Base-by-base conservation (phyloP, 2,329 filamentous ascomycete genomes). In the Phaeomoniella chlamydospora region DNA sequence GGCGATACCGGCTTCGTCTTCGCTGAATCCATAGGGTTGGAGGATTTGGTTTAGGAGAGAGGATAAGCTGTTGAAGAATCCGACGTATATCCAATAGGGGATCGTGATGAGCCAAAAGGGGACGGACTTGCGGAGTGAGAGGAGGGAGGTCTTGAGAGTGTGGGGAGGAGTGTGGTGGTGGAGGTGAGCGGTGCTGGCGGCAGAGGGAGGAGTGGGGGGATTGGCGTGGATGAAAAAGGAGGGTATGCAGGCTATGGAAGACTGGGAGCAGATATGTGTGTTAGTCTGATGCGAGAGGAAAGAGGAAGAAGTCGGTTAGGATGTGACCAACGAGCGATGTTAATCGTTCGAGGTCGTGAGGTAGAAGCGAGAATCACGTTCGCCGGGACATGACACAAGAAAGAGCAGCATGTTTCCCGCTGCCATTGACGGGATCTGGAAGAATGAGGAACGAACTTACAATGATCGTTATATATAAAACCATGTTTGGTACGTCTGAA, bases 21-120 rank as follows among this genome's bases (percentile, higher is more conserved):
- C 80, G 40, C 64, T 71, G 68, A 85, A 93, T 49, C 75, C 81
- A 59, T 94, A 88, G 0, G 90, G 90, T 29, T 73, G 65, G 43
- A 96, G 72, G 53, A 96, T 83, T 53, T 94, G 88, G 62, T 88
- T 93, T 6, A 96, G 68, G 1, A 96, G 72, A 2, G 81, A 81
- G 34, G 86, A 92, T 45, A 87, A 66, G 45, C 80, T 80, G 67
- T 96, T 96, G 75, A 98, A 98, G 62, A 90, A 79, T 48, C 81
- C 86, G 41, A 94, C 83, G 56, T 86, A 94, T 48, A 87, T 59
- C 44, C 72, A 62, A 59, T 88, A 96, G n/a, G 87, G 79, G 40
- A 87, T 49, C 41, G 87, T 64, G 44, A 94, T 59, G 43, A 94
- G 70, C 70, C 77, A 93, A 57, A 93, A 80, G 52, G 88, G 78